phyloP scores from a whole-genome alignment of 2,329 filamentous ascomycete species.

The Penicillium capsulatum region DNA sequence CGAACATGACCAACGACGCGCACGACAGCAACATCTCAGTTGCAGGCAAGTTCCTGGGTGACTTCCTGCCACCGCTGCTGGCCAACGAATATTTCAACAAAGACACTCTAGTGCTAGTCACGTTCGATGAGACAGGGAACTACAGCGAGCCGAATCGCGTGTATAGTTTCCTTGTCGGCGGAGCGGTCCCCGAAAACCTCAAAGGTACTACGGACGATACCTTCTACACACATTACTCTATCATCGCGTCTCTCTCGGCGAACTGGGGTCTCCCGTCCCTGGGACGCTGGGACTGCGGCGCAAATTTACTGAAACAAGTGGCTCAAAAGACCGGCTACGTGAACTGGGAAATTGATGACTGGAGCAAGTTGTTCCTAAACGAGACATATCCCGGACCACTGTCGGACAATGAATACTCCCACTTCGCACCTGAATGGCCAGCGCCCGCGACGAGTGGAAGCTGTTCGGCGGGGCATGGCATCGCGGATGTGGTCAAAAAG shows the following conservation, averaged over 20 bases:
- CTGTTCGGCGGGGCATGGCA: slow-evolving; percentile 36
- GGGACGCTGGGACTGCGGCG: slow-evolving; percentile 67
- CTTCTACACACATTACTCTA: slow-evolving; percentile 71
- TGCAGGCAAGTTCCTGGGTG: slow-evolving; percentile 63
- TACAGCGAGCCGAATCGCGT: slow-evolving; percentile 66
- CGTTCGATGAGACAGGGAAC: slow-evolving; percentile 73
- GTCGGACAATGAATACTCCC: slow-evolving; percentile 24
- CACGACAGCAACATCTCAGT: slow-evolving; percentile 69
- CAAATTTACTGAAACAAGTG: slow-evolving; percentile 63
- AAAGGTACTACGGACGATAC: slow-evolving; percentile 63
- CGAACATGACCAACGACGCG: slow-evolving; percentile 61
- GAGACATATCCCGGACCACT: slow-evolving; percentile 51
- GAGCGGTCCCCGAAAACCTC: slow-evolving; percentile 62
- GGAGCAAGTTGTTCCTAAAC: slow-evolving; percentile 48
- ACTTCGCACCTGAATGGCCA: slow-evolving; percentile 30
- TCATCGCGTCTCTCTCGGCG: slow-evolving; percentile 61
- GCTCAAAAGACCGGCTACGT: slow-evolving; percentile 58
- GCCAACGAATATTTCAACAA: slow-evolving; percentile 67
- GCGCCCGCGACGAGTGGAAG: slow-evolving; percentile 25
- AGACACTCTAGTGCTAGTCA: slow-evolving; percentile 70
- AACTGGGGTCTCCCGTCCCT: slow-evolving; percentile 69
- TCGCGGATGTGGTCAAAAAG: slow-evolving; percentile 32
- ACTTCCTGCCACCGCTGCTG: slow-evolving; percentile 67
- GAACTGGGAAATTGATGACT: slow-evolving; percentile 39
- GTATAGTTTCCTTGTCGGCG: slow-evolving; percentile 67